phyloP scores from a whole-genome alignment of 225 moss, liverwort and hornwort species.

The Climacium dendroides region DNA sequence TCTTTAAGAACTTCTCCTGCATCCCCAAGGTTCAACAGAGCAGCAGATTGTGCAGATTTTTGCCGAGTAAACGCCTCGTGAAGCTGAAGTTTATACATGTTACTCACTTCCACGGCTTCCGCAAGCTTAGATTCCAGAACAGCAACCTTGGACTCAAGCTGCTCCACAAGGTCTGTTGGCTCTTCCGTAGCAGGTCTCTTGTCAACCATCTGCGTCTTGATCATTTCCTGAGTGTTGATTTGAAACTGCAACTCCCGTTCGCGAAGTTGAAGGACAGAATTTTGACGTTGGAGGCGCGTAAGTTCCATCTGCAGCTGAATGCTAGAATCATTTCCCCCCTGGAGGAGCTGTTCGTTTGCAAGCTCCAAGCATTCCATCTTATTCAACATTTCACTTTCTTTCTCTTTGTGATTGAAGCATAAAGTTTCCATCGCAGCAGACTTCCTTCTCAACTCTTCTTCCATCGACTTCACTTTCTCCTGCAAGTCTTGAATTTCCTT shows the following conservation, averaged over 20 bases:
- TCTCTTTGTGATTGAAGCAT: slow-evolving; percentile 10
- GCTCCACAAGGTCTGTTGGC: background rate
- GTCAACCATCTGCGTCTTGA: slow-evolving; percentile 26
- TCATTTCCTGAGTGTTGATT: slow-evolving; percentile 33
- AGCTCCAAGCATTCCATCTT: slow-evolving; percentile 41
- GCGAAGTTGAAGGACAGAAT: slow-evolving; percentile 35
- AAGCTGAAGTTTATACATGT: slow-evolving; percentile 44
- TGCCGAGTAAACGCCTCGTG: slow-evolving; percentile 29
- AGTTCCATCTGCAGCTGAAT: slow-evolving; percentile 45
- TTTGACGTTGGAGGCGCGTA: slow-evolving; percentile 44
- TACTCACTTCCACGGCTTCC: slow-evolving; percentile 46
- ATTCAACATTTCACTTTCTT: slow-evolving; percentile 17
- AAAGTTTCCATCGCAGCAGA: background rate
- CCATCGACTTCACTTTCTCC: slow-evolving; percentile 27
- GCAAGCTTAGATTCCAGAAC: slow-evolving; percentile 36
- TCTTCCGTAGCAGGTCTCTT: background rate
- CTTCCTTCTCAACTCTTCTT: slow-evolving; percentile 25
- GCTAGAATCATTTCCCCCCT: slow-evolving; percentile 35
- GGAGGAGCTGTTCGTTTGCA: slow-evolving; percentile 40
- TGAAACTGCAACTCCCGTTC: slow-evolving; percentile 48
- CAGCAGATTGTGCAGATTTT: slow-evolving; percentile 30
- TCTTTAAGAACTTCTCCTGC: slow-evolving; percentile 24
- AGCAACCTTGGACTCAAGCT: slow-evolving; percentile 24
- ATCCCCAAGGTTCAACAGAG: slow-evolving; percentile 24
- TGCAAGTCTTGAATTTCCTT: slow-evolving; percentile 33